These are phyloP conservation scores for Backusella tuberculispora DNA, from an alignment of 192 early-diverging fungal species.

Conservation along the genomic window DNA sequence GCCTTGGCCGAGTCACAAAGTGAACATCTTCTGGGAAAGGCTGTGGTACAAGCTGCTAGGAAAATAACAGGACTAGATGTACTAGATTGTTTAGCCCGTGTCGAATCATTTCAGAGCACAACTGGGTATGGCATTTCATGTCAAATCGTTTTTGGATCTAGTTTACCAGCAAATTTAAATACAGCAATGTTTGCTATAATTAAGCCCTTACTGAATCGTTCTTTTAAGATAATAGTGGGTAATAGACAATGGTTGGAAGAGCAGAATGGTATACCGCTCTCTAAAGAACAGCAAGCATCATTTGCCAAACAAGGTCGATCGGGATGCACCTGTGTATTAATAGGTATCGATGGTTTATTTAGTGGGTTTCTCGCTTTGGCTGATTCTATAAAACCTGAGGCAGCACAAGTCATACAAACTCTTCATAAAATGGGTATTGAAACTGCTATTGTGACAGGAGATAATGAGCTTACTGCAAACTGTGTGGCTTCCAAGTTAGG, in stretches of 20 bases:
- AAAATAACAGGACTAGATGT: conserved; percentile 31
- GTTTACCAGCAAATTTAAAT: neutral
- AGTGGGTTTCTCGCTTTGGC: conserved; percentile 77
- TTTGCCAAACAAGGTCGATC: conserved; percentile 59
- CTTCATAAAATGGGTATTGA: conserved; percentile 76
- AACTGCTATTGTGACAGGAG: conserved; percentile 92
- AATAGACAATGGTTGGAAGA: conserved; percentile 65
- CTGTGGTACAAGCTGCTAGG: conserved; percentile 65
- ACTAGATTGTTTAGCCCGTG: conserved; percentile 43
- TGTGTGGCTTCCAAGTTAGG: conserved; percentile 82
- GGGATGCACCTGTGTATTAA: conserved; percentile 82
- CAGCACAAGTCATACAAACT: conserved; percentile 66
- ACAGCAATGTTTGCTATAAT: neutral
- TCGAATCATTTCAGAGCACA: conserved; percentile 65
- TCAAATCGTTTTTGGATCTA: conserved; percentile 8
- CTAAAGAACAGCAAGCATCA: conserved; percentile 40
- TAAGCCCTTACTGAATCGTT: neutral
- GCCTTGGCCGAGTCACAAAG: conserved; percentile 81
- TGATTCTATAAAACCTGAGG: conserved; percentile 83
- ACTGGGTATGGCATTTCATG: conserved; percentile 43
- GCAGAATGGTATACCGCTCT: conserved; percentile 47
- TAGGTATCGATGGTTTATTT: conserved; percentile 63
- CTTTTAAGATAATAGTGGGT: conserved; percentile 67
- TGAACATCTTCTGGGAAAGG: conserved; percentile 89
- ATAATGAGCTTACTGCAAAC: conserved; percentile 81